phyloP scores from a whole-genome alignment of 2,329 filamentous ascomycete species.

The Microdochium nivale region DNA sequence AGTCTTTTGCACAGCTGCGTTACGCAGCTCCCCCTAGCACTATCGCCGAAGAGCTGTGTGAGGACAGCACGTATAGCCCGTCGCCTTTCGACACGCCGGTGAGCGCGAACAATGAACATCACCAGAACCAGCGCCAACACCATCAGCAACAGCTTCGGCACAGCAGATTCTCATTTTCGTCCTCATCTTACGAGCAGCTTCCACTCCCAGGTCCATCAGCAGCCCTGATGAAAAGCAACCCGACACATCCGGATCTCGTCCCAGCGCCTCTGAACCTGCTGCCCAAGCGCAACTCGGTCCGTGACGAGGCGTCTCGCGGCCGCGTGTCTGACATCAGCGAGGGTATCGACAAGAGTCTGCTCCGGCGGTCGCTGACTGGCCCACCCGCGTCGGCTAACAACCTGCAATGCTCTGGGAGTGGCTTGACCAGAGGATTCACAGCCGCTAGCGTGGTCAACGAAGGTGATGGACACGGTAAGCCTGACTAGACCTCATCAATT shows the following conservation, averaged over 20 bases:
- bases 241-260: not conserved
- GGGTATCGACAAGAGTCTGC: not conserved
- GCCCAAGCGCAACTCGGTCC: not conserved
- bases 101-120: not conserved
- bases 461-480: not conserved
- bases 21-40: not conserved
- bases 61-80: not conserved
- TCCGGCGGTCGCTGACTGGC: not conserved
- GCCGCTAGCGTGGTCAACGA: not conserved
- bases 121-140: not conserved
- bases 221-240: not conserved
- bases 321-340: not conserved
- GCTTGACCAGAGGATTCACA: not conserved
- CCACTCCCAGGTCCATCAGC: not conserved
- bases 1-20: not conserved
- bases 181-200: not conserved
- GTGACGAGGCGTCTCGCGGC: not conserved
- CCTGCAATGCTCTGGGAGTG: not conserved
- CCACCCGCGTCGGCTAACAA: not conserved
- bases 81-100: not conserved
- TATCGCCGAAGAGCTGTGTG: not conserved
- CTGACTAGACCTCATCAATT: not conserved
- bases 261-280: not conserved
- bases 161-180: not conserved
- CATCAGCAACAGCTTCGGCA: not conserved